Evolutionary conservation across 306 rosid genomes (phyloP).

Genomic region (Dryas octopetala): DNA sequence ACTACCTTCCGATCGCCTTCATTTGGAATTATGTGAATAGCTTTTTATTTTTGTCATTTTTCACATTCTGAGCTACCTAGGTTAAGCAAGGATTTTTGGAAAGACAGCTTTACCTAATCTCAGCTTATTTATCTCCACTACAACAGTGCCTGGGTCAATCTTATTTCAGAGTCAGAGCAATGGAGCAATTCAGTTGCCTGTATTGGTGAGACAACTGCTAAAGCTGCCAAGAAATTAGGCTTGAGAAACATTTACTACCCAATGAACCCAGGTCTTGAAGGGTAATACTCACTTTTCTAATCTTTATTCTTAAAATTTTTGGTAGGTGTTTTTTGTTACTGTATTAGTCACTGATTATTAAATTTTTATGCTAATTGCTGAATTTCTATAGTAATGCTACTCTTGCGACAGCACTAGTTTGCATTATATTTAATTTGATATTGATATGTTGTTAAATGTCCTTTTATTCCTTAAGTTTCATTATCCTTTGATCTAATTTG

Average conservation of each 20-base stretch:
- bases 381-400: no score
- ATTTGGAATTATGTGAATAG: not conserved
- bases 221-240: slow-evolving; percentile 70
- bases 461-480: not conserved
- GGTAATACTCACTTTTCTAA: slow-evolving; percentile 48
- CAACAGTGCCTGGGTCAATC: slow-evolving; percentile 87
- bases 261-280: slow-evolving; percentile 82
- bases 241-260: slow-evolving; percentile 78
- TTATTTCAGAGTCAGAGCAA: slow-evolving; percentile 48
- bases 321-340: not conserved
- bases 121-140: slow-evolving; percentile 10
- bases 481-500: not conserved
- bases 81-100: not conserved
- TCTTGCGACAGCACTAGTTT: not conserved
- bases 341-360: not conserved
- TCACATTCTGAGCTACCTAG: slow-evolving; percentile 11
- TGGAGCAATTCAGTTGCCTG: slow-evolving; percentile 83
- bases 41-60: not conserved
- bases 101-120: not conserved
- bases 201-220: slow-evolving; percentile 97
- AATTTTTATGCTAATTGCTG: not conserved
- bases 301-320: slow-evolving; percentile 6
- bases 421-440: not conserved
- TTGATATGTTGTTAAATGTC: not conserved
- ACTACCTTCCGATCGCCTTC: no score